Evolutionary conservation across 176 grass and related monocot genomes (phyloP).

Genomic region (Triticum aestivum): IWGSC_CS_RefSeq_v2.1 NC_057795.1:226868965-226869464

Average conservation of each 20-base stretch:
- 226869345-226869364: not conserved
- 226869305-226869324: not conserved
- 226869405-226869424: not conserved
- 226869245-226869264: not conserved
- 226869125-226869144: not conserved
- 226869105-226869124: not conserved
- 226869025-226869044: not conserved
- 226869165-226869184: not conserved
- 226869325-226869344: not conserved
- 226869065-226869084: not conserved
- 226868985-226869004: not conserved
- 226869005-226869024: conserved; percentile 11
- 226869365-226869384: not conserved
- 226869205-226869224: not conserved
- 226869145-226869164: not conserved
- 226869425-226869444: not conserved
- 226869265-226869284: conserved; percentile 16
- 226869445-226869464: not conserved
- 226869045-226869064: conserved; percentile 14
- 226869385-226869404: not conserved
- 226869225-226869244: not conserved
- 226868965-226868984: not conserved
- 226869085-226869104: not conserved
- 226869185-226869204: not conserved
- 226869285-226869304: conserved; percentile 24